phyloP scores from a whole-genome alignment of 441 rosid genomes.

The Erysimum cheiri region DNA sequence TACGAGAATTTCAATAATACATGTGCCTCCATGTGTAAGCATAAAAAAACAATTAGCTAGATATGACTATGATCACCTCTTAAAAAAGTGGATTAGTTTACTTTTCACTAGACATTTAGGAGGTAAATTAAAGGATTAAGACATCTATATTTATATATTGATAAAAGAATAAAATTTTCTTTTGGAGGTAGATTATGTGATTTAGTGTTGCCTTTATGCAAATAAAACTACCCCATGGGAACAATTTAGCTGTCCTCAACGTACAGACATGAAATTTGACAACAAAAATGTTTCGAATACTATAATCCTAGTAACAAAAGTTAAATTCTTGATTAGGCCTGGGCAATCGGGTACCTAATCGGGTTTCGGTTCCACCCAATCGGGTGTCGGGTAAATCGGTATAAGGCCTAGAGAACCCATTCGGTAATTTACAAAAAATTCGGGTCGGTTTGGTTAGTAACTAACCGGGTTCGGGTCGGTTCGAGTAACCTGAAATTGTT shows the following conservation, averaged over 20 bases:
- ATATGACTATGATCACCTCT: constrained; percentile 31
- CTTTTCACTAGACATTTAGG: constrained; percentile 17
- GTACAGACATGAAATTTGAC: constrained; percentile 22
- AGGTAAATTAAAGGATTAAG: constrained; percentile 34
- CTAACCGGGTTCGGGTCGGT: too few relatives aligned
- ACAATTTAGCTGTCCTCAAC: constrained; percentile 27
- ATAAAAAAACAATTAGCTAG: constrained; percentile 7
- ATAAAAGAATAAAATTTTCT: background rate
- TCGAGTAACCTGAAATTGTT: too few relatives aligned
- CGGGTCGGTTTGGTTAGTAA: too few relatives aligned
- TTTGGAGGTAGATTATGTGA: constrained; percentile 10
- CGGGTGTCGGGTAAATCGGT: too few relatives aligned
- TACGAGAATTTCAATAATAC: constrained; percentile 14
- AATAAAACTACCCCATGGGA: constrained; percentile 8
- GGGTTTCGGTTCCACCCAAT: too few relatives aligned
- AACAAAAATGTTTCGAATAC: constrained; percentile 1
- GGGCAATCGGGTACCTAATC: too few relatives aligned
- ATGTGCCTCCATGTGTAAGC: background rate
- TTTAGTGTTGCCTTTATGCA: background rate
- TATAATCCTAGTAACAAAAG: constrained; percentile 3
- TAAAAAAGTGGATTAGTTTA: constrained; percentile 18
- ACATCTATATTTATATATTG: constrained; percentile 16
- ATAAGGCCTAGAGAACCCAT: too few relatives aligned
- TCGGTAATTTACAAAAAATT: too few relatives aligned
- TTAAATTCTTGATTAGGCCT: constrained; percentile 9